These are phyloP conservation scores for Aspergillus latus DNA, from an alignment of 2,329 filamentous ascomycete species.

Conservation along the genomic window DNA sequence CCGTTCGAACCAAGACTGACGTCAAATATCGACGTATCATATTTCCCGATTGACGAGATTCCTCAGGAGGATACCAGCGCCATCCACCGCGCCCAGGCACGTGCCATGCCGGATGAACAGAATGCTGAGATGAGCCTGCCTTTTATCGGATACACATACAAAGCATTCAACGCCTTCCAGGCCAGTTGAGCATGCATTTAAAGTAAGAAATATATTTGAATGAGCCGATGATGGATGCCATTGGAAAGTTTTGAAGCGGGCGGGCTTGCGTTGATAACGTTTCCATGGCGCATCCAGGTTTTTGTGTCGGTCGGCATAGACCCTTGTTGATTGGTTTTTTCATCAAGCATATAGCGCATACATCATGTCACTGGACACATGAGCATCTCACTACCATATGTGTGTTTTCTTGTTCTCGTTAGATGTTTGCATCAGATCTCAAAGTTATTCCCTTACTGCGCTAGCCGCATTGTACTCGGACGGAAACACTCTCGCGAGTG, in stretches of 20 bases:
- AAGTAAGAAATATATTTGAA: constrained; percentile 21
- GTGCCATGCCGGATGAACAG: constrained; percentile 71
- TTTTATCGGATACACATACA: constrained; percentile 96
- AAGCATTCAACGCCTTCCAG: constrained; percentile 78
- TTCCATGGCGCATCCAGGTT: constrained; percentile 23
- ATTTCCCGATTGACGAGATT: constrained; percentile 98
- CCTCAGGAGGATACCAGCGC: constrained; percentile 94
- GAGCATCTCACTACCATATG: constrained; percentile 26
- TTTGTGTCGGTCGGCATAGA: constrained; percentile 25
- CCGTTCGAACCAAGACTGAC: constrained; percentile 93
- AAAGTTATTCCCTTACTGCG: constrained; percentile 20
- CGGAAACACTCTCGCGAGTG: constrained; percentile 17
- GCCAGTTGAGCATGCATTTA: constrained; percentile 30
- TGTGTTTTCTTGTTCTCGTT: constrained; percentile 10
- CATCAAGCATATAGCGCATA: constrained; percentile 39
- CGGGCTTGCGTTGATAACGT: constrained; percentile 35
- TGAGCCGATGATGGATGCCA: constrained; percentile 20
- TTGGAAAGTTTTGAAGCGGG: constrained; percentile 30
- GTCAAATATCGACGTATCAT: constrained; percentile 92
- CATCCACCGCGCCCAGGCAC: constrained; percentile 77
- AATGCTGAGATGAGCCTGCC: constrained; percentile 93
- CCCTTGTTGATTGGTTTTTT: constrained; percentile 29
- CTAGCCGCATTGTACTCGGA: constrained; percentile 12
- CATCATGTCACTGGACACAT: constrained; percentile 25
- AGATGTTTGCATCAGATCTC: constrained; percentile 28